Base-by-base conservation (phyloP, 2,329 filamentous ascomycete genomes). In the Tolypocladium tundrense region DNA sequence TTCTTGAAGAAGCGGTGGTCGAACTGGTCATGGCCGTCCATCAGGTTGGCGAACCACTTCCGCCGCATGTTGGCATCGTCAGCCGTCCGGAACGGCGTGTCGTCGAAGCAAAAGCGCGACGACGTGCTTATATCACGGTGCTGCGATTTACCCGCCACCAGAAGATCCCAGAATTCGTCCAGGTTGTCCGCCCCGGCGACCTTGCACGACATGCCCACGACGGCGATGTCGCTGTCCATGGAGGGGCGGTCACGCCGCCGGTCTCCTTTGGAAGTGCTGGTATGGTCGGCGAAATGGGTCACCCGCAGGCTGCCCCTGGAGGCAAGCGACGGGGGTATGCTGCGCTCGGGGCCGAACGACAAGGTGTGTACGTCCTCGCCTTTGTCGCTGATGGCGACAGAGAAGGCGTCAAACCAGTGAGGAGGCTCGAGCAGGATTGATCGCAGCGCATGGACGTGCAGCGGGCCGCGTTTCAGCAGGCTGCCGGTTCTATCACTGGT, bases 1-100 rank as follows among this genome's bases (percentile, higher is more conserved):
- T 70, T 71, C 39, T 69, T 68, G 67, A 78, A 78, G 66, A 77
- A 77, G 1, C 63, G 60, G 35, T 72, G 64, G 60, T 78, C 75
- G 57, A 75, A 75, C 2, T 59, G 56, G 40, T 66, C 64, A 11
- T 55, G 42, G n/a, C 64, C 59, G 7, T 64, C 53, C 13, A 67
- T 56, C 24, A 68, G 65, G 52, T 66, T 68, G 0, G 63, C 67
- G 37, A 54, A 64, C 60, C 60, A 62, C 39, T 58, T 62, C n/a
- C 50, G n/a, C 13, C 19, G 19, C 19, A 42, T 10, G 19, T 42
- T n/a, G 8, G 41, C 9, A 19, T 54, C 53, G 1, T n/a, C 9
- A 8, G 33, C 4, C 13, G 51, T 40, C 19, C 51, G 51, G 11
- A 53, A 40, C 1, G 35, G 16, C 9, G 51, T 52, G 27, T 52